phyloP scores from a whole-genome alignment of 306 rosid species.

The Prinsepia uniflora region DNA sequence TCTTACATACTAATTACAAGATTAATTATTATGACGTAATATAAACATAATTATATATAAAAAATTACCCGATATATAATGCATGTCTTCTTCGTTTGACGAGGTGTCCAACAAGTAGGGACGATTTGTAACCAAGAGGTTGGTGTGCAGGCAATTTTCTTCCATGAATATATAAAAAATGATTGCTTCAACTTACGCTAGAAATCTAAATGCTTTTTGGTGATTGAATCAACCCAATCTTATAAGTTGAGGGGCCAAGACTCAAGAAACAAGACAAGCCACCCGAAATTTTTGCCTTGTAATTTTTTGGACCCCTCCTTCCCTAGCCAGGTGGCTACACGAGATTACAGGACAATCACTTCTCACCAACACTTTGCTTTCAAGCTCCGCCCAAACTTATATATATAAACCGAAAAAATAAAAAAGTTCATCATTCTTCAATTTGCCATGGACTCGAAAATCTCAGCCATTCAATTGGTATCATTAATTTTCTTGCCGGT shows the following conservation, averaged over 20 bases:
- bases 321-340: not conserved
- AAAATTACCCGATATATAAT: no score
- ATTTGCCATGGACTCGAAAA: slow-evolving; percentile 16
- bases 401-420: no score
- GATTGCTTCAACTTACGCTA: not conserved
- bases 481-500: slow-evolving; percentile 16
- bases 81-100: no score
- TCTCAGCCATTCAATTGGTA: slow-evolving; percentile 6
- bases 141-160: not conserved
- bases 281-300: not conserved
- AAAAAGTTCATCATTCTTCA: not conserved
- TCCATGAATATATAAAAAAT: not conserved
- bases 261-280: not conserved
- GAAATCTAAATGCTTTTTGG: not conserved
- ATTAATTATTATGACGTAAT: not conserved
- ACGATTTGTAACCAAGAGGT: not conserved
- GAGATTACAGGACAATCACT: slow-evolving; percentile 26
- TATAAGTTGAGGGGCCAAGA: not conserved
- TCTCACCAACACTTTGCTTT: slow-evolving; percentile 8
- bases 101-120: no score
- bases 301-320: not conserved
- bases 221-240: not conserved
- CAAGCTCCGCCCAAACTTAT: no score
- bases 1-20: not conserved
- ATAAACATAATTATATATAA: no score